A percentile compares a stretch with the other conserved stretches of the same genome.
phyloP scores from a whole-genome alignment of 1,284 basidiomycete species.

The Tremellales sp. region DNA sequence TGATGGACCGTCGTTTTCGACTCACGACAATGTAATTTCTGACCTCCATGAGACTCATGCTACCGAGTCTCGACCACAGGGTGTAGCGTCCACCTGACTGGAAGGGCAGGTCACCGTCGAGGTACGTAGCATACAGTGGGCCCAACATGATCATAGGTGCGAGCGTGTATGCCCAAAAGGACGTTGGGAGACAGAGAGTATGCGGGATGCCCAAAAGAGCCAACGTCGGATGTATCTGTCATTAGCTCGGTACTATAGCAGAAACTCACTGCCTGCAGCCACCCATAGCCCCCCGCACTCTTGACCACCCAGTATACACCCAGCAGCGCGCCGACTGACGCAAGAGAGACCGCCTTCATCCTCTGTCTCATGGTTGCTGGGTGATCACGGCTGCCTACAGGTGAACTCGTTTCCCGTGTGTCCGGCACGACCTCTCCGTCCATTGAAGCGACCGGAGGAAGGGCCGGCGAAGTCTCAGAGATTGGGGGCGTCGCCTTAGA shows the following conservation, averaged over 20 bases:
- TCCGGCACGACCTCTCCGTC: conserved; percentile 9
- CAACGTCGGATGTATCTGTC: conserved; percentile 24
- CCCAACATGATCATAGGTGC: conserved; percentile 78
- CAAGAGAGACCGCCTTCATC: conserved; percentile 40
- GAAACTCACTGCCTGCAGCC: conserved; percentile 10
- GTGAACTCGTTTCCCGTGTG: not conserved
- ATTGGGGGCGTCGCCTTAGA: conserved; percentile 7
- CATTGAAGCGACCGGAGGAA: conserved; percentile 15
- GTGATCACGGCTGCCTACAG: conserved; percentile 42
- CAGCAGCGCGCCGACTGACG: conserved; percentile 33
- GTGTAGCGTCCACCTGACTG: conserved; percentile 46
- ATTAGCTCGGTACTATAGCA: conserved; percentile 6
- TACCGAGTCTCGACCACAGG: conserved; percentile 8
- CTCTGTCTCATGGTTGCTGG: conserved; percentile 43
- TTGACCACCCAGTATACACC: conserved; percentile 34
- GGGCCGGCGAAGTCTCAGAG: conserved; percentile 2
- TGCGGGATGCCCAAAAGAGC: conserved; percentile 32
- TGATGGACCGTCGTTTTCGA: conserved; percentile 19
- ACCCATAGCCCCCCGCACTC: conserved; percentile 11
- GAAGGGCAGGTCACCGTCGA: conserved; percentile 60
- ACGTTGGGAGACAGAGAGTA: conserved; percentile 22
- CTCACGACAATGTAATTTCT: conserved; percentile 76
- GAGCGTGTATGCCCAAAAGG: conserved; percentile 58
- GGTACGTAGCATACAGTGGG: conserved; percentile 65
- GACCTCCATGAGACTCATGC: conserved; percentile 42